Conservation (phyloP, 169 alveolate species). For the Theileria orientalis region DNA sequence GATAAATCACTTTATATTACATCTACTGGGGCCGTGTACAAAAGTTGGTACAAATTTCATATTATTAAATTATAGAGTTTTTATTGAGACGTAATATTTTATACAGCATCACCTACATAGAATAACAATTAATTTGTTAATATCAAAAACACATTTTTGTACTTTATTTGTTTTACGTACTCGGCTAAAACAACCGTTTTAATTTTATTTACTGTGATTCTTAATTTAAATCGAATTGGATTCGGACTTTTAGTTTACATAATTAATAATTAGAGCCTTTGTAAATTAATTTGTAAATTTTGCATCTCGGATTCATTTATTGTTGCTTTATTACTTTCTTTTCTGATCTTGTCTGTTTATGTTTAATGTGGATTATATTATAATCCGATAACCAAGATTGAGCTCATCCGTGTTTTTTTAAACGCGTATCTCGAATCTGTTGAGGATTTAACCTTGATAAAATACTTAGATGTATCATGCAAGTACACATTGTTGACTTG, state of each 20-base stretch:
- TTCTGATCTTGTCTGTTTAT: too few relatives aligned
- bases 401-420: too few relatives aligned
- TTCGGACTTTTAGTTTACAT: not conserved
- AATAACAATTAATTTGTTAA: not conserved
- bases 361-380: too few relatives aligned
- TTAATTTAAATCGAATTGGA: not conserved
- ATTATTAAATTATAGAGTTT: not conserved
- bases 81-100: not conserved
- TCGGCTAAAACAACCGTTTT: not conserved
- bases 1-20: not conserved
- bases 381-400: too few relatives aligned
- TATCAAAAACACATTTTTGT: not conserved
- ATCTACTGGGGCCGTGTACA: constrained; percentile 12
- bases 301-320: too few relatives aligned
- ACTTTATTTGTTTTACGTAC: not conserved
- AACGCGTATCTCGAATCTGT: not conserved
- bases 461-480: not conserved
- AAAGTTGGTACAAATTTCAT: not conserved
- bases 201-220: constrained; percentile 5
- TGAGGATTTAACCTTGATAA: not conserved
- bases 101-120: not conserved
- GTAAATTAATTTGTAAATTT: too few relatives aligned
- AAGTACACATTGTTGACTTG: not conserved
- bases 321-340: not conserved
- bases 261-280: not conserved